Evolutionary conservation across 495 filamentous ascomycete genomes (phyloP).

Genomic region (Neohortaea acidophila): DNA sequence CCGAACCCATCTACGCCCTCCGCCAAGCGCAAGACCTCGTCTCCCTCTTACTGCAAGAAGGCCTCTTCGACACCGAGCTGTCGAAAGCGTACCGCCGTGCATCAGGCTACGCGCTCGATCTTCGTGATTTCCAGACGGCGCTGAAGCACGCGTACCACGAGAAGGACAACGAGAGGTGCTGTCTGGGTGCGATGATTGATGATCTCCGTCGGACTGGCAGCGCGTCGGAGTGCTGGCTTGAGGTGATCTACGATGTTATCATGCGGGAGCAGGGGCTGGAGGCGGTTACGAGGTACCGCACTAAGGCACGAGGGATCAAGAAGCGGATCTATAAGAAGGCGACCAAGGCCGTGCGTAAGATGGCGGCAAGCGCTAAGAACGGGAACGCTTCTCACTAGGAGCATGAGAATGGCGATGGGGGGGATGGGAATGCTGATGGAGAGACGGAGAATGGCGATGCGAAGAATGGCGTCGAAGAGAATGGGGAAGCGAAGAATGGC

Average conservation of each 20-base stretch:
- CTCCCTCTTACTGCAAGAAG: slow-evolving; percentile 4
- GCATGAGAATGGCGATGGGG: no score
- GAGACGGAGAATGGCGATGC: no score
- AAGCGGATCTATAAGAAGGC: no score
- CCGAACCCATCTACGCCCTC: background rate
- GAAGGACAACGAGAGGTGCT: slow-evolving; percentile 4
- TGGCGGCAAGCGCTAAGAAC: no score
- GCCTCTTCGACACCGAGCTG: slow-evolving; percentile 3
- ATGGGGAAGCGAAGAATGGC: no score
- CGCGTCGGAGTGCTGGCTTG: slow-evolving; percentile 1
- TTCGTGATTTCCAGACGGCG: slow-evolving; percentile 2
- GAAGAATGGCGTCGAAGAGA: no score
- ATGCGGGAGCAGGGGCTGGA: no score
- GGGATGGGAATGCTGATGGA: no score
- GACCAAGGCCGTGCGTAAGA: no score
- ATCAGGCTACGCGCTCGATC: background rate
- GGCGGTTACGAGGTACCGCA: no score
- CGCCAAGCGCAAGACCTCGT: slow-evolving; percentile 9
- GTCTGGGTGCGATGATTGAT: slow-evolving; percentile 2
- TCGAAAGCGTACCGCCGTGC: slow-evolving; percentile 12
- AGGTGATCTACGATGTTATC: background rate
- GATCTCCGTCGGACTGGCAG: background rate
- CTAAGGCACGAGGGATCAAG: no score
- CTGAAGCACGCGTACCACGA: slow-evolving; percentile 5
- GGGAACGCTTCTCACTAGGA: no score